These are phyloP conservation scores for Rhizophagus prolifer DNA, from an alignment of 192 early-diverging fungal genomes.

Conservation along the genomic window DNA sequence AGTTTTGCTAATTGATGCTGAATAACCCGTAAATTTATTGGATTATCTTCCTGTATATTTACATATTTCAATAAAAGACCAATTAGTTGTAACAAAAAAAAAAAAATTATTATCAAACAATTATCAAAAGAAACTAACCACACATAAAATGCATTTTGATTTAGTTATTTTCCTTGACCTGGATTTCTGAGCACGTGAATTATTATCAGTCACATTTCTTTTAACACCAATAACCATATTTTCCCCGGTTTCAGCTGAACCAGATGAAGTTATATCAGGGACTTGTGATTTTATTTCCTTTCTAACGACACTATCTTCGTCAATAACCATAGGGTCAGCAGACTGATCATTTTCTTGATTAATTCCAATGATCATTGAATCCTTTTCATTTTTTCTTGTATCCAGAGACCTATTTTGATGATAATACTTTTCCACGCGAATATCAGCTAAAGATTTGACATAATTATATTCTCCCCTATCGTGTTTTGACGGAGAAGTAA, in stretches of 20 bases:
- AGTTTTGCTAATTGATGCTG: constrained; percentile 55
- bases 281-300: background rate
- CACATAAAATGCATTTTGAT: constrained; percentile 22
- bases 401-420: background rate
- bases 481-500: background rate
- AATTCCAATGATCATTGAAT: background rate
- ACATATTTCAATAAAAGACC: constrained; percentile 23
- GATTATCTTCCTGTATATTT: constrained; percentile 33
- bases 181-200: background rate
- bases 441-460: constrained; percentile 3
- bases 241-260: no score
- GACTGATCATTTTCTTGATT: background rate
- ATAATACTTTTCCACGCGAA: constrained; percentile 4
- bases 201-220: background rate
- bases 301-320: background rate
- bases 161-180: background rate
- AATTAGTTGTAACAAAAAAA: constrained; percentile 26
- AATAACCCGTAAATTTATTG: constrained; percentile 41
- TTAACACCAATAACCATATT: background rate
- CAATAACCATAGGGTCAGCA: background rate
- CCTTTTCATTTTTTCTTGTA: background rate
- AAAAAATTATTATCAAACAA: background rate
- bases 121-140: background rate
- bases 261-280: no score
- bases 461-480: background rate